These are phyloP conservation scores for Arthroderma sp. DNA, from an alignment of 2,329 filamentous ascomycete species.

Conservation along the genomic window DNA sequence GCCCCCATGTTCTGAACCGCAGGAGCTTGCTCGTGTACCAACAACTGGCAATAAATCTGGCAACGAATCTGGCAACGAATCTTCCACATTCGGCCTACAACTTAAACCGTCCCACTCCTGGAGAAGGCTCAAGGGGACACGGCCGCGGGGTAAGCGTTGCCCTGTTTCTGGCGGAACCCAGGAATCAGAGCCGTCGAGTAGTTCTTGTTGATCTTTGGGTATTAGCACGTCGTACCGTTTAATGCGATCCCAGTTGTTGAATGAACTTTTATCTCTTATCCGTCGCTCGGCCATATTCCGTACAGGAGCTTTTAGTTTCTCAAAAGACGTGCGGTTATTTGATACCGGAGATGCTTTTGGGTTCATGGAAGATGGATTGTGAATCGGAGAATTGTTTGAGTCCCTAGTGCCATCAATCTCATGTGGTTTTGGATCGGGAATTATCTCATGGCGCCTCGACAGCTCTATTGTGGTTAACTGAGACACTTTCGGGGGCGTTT, in stretches of 20 bases:
- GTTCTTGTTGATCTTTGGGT: conserved; percentile 34
- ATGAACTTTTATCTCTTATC: neutral
- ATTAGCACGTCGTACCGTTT: conserved; percentile 32
- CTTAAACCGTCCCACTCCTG: conserved; percentile 24
- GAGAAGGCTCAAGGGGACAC: conserved; percentile 24
- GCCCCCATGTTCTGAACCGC: no score
- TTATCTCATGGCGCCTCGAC: no score
- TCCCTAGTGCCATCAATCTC: no score
- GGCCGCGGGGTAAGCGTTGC: conserved; percentile 15
- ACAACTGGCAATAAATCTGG: neutral
- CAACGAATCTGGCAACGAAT: neutral
- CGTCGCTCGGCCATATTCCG: neutral
- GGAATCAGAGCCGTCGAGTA: conserved; percentile 35
- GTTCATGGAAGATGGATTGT: no score
- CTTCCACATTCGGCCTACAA: neutral
- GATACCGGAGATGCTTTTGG: no score
- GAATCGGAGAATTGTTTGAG: no score
- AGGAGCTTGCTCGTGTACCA: neutral
- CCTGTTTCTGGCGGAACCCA: conserved; percentile 26
- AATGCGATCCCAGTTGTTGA: conserved; percentile 23
- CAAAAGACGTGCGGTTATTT: no score
- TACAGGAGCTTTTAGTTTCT: neutral
- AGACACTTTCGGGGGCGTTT: no score
- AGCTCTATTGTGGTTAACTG: no score
- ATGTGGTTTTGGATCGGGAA: no score